A percentile compares a stretch with the other conserved stretches of the same genome.
These are phyloP conservation scores for Dothideomycetidae sp. DNA, from an alignment of 2,329 filamentous ascomycete species.

Conservation along the genomic window DNA sequence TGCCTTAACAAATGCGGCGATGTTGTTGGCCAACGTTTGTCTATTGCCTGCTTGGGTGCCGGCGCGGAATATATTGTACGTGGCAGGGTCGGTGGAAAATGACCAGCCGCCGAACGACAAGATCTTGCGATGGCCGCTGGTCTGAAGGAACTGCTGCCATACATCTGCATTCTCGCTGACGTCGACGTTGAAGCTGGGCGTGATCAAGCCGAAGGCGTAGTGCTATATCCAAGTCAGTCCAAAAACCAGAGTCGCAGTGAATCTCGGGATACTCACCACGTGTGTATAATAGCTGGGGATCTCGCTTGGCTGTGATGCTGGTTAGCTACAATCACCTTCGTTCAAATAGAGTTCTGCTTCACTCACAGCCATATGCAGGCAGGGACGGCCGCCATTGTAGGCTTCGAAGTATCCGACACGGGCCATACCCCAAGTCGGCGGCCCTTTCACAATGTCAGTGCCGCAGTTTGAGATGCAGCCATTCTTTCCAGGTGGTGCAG, in stretches of 20 bases:
- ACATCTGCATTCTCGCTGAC: conserved; percentile 17
- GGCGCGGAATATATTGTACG: conserved; percentile 27
- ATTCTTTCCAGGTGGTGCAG: conserved; percentile 20
- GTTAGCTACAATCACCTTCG: background rate
- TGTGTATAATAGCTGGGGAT: conserved; percentile 10
- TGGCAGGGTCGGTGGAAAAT: conserved; percentile 26
- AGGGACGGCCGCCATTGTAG: conserved; percentile 20
- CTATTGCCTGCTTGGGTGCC: conserved; percentile 26
- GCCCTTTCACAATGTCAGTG: conserved; percentile 14
- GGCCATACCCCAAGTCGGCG: conserved; percentile 11
- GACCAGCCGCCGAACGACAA: conserved; percentile 34
- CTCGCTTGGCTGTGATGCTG: conserved; percentile 2
- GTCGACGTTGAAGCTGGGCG: conserved; percentile 19
- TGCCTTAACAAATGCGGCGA: conserved; percentile 24
- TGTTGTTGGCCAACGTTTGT: conserved; percentile 50
- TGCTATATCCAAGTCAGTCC: too few species aligned
- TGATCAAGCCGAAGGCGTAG: conserved; percentile 26
- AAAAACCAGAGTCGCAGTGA: too few species aligned
- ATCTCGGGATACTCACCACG: background rate
- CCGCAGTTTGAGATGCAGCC: conserved; percentile 33
- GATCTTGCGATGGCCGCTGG: conserved; percentile 25
- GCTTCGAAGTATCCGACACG: conserved; percentile 24
- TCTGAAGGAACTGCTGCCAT: conserved; percentile 22
- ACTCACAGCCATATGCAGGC: conserved; percentile 19
- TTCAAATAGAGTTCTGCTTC: background rate